Evolutionary conservation across 2,329 filamentous ascomycete genomes (phyloP), one percentile per base, ranked within the genome.

Genomic region (Atkinsonella hypoxylon): DNA sequence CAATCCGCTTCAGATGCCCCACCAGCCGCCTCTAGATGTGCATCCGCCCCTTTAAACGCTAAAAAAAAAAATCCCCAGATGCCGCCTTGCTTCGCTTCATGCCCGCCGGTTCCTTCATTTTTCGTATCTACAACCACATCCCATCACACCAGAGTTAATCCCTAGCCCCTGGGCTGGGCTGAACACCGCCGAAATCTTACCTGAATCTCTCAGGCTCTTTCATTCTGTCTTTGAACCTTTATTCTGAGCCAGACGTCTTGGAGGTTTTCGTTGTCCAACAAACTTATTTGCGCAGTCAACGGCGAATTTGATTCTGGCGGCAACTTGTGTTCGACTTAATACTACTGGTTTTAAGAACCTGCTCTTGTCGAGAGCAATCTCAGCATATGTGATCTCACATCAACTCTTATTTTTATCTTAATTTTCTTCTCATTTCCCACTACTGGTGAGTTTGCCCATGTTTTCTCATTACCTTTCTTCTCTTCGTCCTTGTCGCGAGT

Each of bases 401-500:
- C 12, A 18, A 36, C 30, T 45, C 13, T 17, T 31, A 0, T 34
- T 34, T 36, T 12, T 11, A n/a, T n/a, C 10, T 34, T 39, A 34
- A 20, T 20, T 22, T n/a, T 34, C 20, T 48, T 6, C 30, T 30
- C 15, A 13, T 42, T 30, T 22, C 7, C 22, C 13, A 42, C 22
- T 9, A 6, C 26, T 15, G 22, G 48, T 49, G 31, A 49, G 48
- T 22, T 31, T 5, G 2, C 18, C 11, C 20, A 20, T 18, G n/a
- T 12, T 31, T 34, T 42, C 31, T 10, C 13, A 40, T 36, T 26
- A 13, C 4, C 39, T 15, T 32, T 17, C 15, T n/a, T 38, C 36
- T 44, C 17, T 15, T 26, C 45, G 11, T 36, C 20, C 15, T 50
- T 42, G 31, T 53, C 45, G 64, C 62, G 58, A 61, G 72, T 77